Percentiles rank a stretch among this genome's conserved stretches.
Evolutionary conservation across 2,329 filamentous ascomycete genomes (phyloP).

Genomic region (Rutstroemia sp.): DNA sequence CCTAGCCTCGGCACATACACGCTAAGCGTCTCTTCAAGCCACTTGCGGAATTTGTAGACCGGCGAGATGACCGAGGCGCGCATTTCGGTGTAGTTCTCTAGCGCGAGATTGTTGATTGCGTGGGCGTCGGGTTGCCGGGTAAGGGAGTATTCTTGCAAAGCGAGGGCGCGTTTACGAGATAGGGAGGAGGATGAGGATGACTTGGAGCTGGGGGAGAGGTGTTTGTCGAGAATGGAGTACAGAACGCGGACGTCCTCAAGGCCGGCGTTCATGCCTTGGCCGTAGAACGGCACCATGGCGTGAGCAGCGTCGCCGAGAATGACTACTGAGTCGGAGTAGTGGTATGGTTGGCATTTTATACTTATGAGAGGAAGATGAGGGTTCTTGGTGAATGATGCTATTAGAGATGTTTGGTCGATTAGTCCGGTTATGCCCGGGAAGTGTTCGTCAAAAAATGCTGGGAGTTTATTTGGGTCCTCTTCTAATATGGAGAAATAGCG

Average conservation of each 20-base stretch:
- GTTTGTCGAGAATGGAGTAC: constrained; percentile 71
- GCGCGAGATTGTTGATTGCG: constrained; percentile 85
- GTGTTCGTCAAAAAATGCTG: constrained; percentile 69
- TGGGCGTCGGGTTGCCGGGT: constrained; percentile 72
- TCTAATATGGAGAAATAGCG: constrained; percentile 63
- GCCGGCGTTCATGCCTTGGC: constrained; percentile 95
- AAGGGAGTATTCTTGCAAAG: constrained; percentile 68
- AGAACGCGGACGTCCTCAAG: constrained; percentile 89
- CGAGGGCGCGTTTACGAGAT: constrained; percentile 44
- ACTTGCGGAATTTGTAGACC: constrained; percentile 74
- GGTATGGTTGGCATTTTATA: constrained; percentile 87
- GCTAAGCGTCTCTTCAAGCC: constrained; percentile 75
- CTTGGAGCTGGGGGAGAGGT: constrained; percentile 28
- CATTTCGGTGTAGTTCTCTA: constrained; percentile 94
- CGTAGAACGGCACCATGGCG: constrained; percentile 98
- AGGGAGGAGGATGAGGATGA: constrained; percentile 42
- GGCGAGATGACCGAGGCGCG: constrained; percentile 72
- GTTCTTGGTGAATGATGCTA: constrained; percentile 69
- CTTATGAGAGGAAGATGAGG: constrained; percentile 89
- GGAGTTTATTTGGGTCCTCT: constrained; percentile 48
- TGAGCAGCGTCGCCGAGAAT: constrained; percentile 92
- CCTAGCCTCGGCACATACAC: constrained; percentile 69
- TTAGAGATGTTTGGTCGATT: constrained; percentile 60
- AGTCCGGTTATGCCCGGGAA: constrained; percentile 80
- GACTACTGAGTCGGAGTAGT: constrained; percentile 68